phyloP scores from a whole-genome alignment of 805 yeast genomes.

The Metschnikowia cubensis region DNA sequence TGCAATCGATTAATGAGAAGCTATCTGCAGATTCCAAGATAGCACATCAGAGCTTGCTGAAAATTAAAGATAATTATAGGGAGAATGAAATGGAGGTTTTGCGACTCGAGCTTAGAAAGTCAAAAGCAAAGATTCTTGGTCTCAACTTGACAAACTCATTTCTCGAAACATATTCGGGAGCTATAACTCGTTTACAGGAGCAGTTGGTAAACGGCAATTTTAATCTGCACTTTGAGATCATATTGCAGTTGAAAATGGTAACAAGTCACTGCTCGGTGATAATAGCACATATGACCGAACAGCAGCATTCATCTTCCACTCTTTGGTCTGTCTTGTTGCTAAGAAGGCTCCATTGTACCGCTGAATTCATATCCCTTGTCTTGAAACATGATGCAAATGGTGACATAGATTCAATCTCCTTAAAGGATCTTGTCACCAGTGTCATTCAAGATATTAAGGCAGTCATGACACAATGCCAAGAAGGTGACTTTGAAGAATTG shows the following conservation, averaged over 20 bases:
- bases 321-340: background rate
- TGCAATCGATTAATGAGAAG: constrained; percentile 1
- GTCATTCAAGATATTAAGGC: background rate
- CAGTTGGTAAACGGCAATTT: background rate
- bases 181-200: background rate
- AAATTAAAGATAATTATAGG: background rate
- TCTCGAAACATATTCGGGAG: background rate
- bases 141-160: constrained; percentile 1
- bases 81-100: constrained; percentile 1
- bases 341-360: background rate
- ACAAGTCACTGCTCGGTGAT: background rate
- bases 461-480: background rate
- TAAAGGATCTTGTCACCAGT: background rate
- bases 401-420: background rate
- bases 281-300: background rate
- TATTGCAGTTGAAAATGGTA: background rate
- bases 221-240: background rate
- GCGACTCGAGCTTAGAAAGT: background rate
- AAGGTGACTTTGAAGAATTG: background rate
- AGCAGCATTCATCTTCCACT: background rate
- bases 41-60: background rate
- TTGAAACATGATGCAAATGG: background rate
- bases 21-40: background rate
- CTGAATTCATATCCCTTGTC: background rate
- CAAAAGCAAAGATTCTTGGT: background rate